Percentiles rank a stretch among this genome's conserved stretches.
Conservation (phyloP, 2,329 filamentous ascomycete genomes). For the Passalora sequoiae region DNA sequence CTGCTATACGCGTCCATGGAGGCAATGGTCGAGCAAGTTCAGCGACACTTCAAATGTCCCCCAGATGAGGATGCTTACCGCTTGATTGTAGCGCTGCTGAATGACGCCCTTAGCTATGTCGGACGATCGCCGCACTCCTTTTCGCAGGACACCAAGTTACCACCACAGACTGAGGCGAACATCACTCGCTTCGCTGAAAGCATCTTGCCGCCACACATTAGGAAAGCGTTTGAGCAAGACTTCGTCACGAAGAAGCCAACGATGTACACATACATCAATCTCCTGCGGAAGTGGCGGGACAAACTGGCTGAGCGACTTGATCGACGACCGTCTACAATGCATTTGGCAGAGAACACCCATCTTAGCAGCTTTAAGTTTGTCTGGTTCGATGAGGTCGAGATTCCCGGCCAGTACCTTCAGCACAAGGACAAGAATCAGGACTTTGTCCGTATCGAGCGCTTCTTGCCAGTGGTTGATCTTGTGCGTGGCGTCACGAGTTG, state of each 20-base stretch:
- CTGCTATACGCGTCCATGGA: conserved; percentile 93
- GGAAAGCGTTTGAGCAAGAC: conserved; percentile 94
- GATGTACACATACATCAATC: conserved; percentile 98
- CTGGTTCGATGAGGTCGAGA: conserved; percentile 97
- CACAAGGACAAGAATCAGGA: conserved; percentile 99
- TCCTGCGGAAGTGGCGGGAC: conserved; percentile 89
- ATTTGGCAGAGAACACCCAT: conserved; percentile 79
- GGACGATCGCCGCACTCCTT: conserved; percentile 81
- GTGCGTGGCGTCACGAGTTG: conserved; percentile 87
- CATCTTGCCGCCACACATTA: conserved; percentile 87
- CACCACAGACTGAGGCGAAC: conserved; percentile 84
- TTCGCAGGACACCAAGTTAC: conserved; percentile 85
- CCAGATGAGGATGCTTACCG: conserved; percentile 97
- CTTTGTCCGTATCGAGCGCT: conserved; percentile 94
- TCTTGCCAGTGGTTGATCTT: conserved; percentile 89
- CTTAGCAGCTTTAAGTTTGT: conserved; percentile 95
- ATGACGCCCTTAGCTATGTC: conserved; percentile 90
- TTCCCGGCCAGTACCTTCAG: conserved; percentile 92
- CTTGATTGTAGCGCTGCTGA: conserved; percentile 92
- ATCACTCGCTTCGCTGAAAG: conserved; percentile 96
- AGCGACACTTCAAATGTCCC: conserved; percentile 98
- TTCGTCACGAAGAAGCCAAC: conserved; percentile 94
- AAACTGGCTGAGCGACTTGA: conserved; percentile 98
- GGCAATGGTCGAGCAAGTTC: conserved; percentile 98
- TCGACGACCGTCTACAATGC: conserved; percentile 65